Percentiles rank a stretch among this genome's conserved stretches.
Conservation (phyloP, 805 yeast species). For the Starmera dryadoides region DNA sequence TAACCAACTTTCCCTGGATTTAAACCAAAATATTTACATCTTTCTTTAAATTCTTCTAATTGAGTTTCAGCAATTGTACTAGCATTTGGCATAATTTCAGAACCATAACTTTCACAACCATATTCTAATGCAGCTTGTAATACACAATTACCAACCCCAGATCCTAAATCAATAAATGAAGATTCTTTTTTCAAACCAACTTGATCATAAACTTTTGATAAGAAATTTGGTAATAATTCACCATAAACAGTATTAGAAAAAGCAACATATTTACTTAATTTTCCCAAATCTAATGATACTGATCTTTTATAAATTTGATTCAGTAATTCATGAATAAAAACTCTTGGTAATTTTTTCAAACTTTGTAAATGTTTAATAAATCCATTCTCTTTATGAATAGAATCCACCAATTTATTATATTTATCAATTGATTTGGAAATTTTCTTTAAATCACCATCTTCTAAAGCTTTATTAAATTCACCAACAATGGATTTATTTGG, state of each 20-base stretch:
- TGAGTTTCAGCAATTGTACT: conserved; percentile 61
- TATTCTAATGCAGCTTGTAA: conserved; percentile 83
- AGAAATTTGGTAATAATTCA: conserved; percentile 74
- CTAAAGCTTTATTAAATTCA: conserved; percentile 26
- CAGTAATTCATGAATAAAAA: conserved; percentile 58
- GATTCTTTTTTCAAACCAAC: conserved; percentile 47
- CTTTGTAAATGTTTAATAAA: conserved; percentile 23
- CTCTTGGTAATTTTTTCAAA: conserved; percentile 27
- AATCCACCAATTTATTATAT: conserved; percentile 34
- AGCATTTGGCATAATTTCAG: conserved; percentile 84
- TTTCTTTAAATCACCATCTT: conserved; percentile 20
- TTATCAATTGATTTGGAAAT: conserved; percentile 29
- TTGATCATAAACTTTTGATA: conserved; percentile 55
- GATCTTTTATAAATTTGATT: conserved; percentile 69
- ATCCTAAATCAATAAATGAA: conserved; percentile 81
- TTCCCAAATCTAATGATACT: conserved; percentile 65
- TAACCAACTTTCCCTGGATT: conserved; percentile 47
- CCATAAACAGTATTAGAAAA: conserved; percentile 91
- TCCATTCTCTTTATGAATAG: conserved; percentile 26
- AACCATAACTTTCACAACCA: conserved; percentile 82
- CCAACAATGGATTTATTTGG: conserved; percentile 33
- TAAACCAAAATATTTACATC: conserved; percentile 61
- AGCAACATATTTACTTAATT: conserved; percentile 67
- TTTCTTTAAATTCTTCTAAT: conserved; percentile 43
- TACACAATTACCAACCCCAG: conserved; percentile 91